Conservation (phyloP, 495 filamentous ascomycete species). For the Penicillium macrosclerotiorum region DNA sequence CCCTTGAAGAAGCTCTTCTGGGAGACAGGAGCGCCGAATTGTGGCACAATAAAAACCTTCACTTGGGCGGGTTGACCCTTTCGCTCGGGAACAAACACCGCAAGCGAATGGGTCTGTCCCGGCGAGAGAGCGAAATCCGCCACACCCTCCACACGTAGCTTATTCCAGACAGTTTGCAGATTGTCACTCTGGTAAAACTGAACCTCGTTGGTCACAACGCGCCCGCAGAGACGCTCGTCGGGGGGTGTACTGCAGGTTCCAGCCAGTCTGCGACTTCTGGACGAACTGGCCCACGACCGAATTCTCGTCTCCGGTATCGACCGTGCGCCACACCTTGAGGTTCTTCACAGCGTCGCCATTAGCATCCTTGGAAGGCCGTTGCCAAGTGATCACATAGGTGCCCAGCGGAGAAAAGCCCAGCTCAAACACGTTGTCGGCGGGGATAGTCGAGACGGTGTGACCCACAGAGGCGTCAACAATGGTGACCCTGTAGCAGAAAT, state of each 20-base stretch:
- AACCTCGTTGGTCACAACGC: slow-evolving; percentile 92
- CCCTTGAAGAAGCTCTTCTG: slow-evolving; percentile 99
- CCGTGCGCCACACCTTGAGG: slow-evolving; percentile 88
- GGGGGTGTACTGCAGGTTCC: slow-evolving; percentile 96
- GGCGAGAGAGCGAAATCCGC: slow-evolving; percentile 86
- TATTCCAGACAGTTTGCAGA: slow-evolving; percentile 86
- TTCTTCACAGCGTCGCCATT: slow-evolving; percentile 92
- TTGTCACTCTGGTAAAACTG: slow-evolving; percentile 92
- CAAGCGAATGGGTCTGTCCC: slow-evolving; percentile 83
- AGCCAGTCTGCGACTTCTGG: slow-evolving; percentile 91
- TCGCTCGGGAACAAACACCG: slow-evolving; percentile 90
- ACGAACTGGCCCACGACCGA: slow-evolving; percentile 83
- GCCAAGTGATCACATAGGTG: slow-evolving; percentile 94
- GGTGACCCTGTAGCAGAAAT: slow-evolving; percentile 65
- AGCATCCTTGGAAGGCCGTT: slow-evolving; percentile 87
- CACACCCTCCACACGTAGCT: slow-evolving; percentile 89
- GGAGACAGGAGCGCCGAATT: slow-evolving; percentile 75
- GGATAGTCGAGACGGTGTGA: slow-evolving; percentile 69
- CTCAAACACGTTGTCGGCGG: slow-evolving; percentile 82
- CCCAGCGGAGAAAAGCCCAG: slow-evolving; percentile 90
- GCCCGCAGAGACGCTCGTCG: slow-evolving; percentile 90
- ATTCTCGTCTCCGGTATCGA: slow-evolving; percentile 58
- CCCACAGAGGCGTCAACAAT: slow-evolving; percentile 81
- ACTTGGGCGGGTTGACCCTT: slow-evolving; percentile 94
- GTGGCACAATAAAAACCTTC: slow-evolving; percentile 89